Conservation (phyloP, 1,284 basidiomycete genomes). For the Gomphus sp. region DNA sequence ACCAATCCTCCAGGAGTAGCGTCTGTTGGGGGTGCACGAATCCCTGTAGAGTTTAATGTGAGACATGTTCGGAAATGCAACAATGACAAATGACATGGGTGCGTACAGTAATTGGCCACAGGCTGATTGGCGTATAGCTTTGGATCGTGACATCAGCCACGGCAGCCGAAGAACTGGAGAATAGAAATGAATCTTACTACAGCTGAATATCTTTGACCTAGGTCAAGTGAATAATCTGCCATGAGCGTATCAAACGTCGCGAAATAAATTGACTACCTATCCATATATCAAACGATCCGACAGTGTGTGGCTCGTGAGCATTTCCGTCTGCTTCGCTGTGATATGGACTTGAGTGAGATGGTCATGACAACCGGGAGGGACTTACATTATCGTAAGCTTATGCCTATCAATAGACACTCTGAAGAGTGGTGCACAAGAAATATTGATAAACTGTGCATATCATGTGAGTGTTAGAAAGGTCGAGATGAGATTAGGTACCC, state of each 20-base stretch:
- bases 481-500: not conserved
- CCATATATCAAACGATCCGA: slow-evolving; percentile 31
- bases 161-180: not conserved
- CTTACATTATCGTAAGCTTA: slow-evolving; percentile 11
- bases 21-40: slow-evolving; percentile 15
- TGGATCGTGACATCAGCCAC: not conserved
- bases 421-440: slow-evolving; percentile 15
- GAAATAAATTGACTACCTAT: slow-evolving; percentile 15
- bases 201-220: slow-evolving; percentile 45
- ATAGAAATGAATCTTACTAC: slow-evolving; percentile 23
- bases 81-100: not conserved
- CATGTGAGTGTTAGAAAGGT: slow-evolving; percentile 12
- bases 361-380: not conserved
- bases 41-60: slow-evolving; percentile 11
- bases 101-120: slow-evolving; percentile 11
- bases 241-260: not conserved
- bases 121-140: slow-evolving; percentile 10
- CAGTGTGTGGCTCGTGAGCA: slow-evolving; percentile 22
- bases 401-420: slow-evolving; percentile 18
- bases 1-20: slow-evolving; percentile 18
- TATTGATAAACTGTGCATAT: slow-evolving; percentile 7
- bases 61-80: not conserved
- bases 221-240: slow-evolving; percentile 29
- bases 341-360: not conserved
- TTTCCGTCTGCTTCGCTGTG: slow-evolving; percentile 1